Evolutionary conservation across 2,329 filamentous ascomycete genomes (phyloP).

Genomic region (Xylariaceae sp.): DNA sequence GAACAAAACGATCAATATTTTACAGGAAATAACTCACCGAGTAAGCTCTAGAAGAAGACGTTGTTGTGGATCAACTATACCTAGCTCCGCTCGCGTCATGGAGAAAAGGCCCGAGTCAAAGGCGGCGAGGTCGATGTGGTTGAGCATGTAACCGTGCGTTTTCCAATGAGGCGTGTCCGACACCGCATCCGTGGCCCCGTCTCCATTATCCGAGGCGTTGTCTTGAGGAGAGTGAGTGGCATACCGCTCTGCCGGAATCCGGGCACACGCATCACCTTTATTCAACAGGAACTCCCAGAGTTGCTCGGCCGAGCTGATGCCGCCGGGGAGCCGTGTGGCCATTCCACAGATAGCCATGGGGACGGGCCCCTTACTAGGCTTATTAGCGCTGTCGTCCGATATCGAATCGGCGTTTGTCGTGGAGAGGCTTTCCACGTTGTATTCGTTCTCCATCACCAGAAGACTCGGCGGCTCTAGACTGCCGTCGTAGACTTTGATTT

Average conservation of each 20-base stretch:
- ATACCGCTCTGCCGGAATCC: conserved; percentile 7
- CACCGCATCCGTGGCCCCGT: not conserved
- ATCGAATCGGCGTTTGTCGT: conserved; percentile 1
- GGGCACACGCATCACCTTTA: conserved; percentile 18
- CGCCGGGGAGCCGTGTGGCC: conserved; percentile 22
- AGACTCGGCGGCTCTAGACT: not conserved
- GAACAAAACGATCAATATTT: conserved; percentile 1
- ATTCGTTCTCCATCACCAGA: not conserved
- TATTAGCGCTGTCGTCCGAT: not conserved
- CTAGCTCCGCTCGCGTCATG: conserved; percentile 28
- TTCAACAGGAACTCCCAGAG: conserved; percentile 27
- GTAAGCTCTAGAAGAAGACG: conserved; percentile 33
- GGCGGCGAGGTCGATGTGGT: conserved; percentile 17
- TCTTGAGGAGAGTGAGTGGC: not conserved
- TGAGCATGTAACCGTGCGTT: conserved; percentile 15
- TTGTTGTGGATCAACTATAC: conserved; percentile 36
- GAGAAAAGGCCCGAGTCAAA: conserved; percentile 23
- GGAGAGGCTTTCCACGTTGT: not conserved
- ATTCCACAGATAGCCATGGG: conserved; percentile 30
- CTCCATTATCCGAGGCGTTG: not conserved
- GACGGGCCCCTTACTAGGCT: not conserved
- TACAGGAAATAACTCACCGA: conserved; percentile 28
- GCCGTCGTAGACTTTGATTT: not conserved
- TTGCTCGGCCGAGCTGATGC: conserved; percentile 2
- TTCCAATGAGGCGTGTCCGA: not conserved